Evolutionary conservation across 345 rosid species (phyloP), one percentile per base, ranked within the genome.

Genomic region (Diplotaxis tenuifolia): DNA sequence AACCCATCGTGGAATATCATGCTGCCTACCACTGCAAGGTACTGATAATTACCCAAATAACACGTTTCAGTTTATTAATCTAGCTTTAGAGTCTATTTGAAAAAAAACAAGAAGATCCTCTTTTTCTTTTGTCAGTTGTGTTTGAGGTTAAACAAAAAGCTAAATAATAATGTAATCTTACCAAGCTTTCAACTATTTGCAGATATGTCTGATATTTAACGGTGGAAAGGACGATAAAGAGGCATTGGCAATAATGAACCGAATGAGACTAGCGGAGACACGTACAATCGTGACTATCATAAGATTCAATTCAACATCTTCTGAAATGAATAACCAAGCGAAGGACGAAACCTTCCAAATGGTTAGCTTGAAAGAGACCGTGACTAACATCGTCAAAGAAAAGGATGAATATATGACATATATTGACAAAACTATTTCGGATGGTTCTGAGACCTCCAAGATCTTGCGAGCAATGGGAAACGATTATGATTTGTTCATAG

Each of bases 211-310:
- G 66, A 32, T 84, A 4, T 81, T 58, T 54, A 22, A 79, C 25
- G 85, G 87, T 8, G 85, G 82, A 27, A 67, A 31, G 9, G 83
- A 81, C 49, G 87, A 84, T 64, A 53, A n/a, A n/a, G 87, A 84
- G 55, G 84, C 83, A 18, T 45, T 84, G 68, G 72, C 77, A 11
- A 47, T 79, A 38, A 23, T 76, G 5, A 68, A 76, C 29, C 49
- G 83, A 34, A 74, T 81, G 74, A 70, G 81, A 5, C 32, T 22
- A 11, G 36, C 70, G 4, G 9, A 74, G 0, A 42, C 38, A 5
- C 19, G 72, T 6, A 61, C 75, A 40, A 49, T 32, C 16, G 57
- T 87, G 15, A 71, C 83, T 0, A 74, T 87, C 14, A 16, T 83
- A 4, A 81, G 81, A 47, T 67, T 85, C 12, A 3, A 65, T 2